Evolutionary conservation across 495 filamentous ascomycete genomes (phyloP), one percentile per base, ranked within the genome.

Genomic region (Corynascus novoguineensis): DNA sequence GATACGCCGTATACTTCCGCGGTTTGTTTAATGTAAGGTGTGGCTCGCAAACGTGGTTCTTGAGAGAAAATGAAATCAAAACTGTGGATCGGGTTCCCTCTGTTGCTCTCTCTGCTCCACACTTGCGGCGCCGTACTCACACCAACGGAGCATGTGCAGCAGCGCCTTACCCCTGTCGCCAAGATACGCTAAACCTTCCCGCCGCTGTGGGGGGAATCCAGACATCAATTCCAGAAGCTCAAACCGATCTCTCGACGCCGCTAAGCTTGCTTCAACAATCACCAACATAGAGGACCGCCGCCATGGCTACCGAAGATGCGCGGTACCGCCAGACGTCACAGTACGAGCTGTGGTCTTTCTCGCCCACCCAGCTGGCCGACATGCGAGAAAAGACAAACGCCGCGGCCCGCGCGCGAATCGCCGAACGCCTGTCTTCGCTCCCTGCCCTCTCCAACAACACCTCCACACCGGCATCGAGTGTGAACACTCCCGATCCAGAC

Each of bases 331-430:
- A 86, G 19, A 93, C 91, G 0, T 92, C 89, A 41, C 93, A 98
- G 71, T 96, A 83, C 68, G 82, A 87, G 37, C 74, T 90, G 37
- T 98, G 95, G 92, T 95, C 92, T n/a, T 97, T 90, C 71, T 89
- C 91, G 0, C 82, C 85, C 9, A 69, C 83, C 9, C 78, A 85
- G 10, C 81, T 98, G 17, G 76, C 78, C 29, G 71, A 83, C 2
- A 74, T 90, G 14, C 87, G 95, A 45, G 74, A 78, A 28, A 83
- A 79, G 15, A 95, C 93, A 10, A 96, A 96, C 70, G 66, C 75
- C 17, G 73, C 83, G 11, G 92, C 92, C 4, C 79, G 78, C 46
- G 78, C 86, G 27, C 83, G 87, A 38, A 89, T 96, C 35, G 83
- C 75, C 27, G 65, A 70, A 53, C 71, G 74, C 24, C 58, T 75